Evolutionary conservation across 1,284 basidiomycete genomes (phyloP).

Genomic region (Boletus semigastroideus): DNA sequence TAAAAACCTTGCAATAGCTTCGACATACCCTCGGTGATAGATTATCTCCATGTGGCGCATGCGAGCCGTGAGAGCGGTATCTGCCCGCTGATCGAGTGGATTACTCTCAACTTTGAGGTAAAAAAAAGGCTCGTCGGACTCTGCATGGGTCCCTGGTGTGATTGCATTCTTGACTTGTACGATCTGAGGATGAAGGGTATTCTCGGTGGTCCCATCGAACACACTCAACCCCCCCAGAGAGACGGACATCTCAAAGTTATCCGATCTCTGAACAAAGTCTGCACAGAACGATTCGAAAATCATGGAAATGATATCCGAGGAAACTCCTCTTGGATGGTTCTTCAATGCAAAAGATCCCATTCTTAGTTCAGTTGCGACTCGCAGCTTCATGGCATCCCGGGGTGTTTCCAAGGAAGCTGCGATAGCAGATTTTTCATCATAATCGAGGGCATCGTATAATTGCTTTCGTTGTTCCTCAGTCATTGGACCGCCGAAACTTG

Average conservation of each 20-base stretch:
- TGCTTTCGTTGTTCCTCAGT: slow-evolving; percentile 93
- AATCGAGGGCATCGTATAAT: slow-evolving; percentile 93
- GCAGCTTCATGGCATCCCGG: slow-evolving; percentile 80
- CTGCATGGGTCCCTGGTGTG: slow-evolving; percentile 26
- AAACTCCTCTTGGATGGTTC: slow-evolving; percentile 61
- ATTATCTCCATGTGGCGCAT: slow-evolving; percentile 99
- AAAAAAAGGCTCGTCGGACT: slow-evolving; percentile 80
- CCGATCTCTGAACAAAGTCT: slow-evolving; percentile 81
- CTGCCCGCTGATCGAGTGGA: slow-evolving; percentile 91
- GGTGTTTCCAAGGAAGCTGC: slow-evolving; percentile 70
- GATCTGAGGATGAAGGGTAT: slow-evolving; percentile 88
- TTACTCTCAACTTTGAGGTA: slow-evolving; percentile 91
- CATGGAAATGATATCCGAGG: slow-evolving; percentile 80
- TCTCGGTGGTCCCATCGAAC: slow-evolving; percentile 85
- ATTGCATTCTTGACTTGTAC: slow-evolving; percentile 81
- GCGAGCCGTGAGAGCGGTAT: slow-evolving; percentile 85
- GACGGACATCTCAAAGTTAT: slow-evolving; percentile 78
- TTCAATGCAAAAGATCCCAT: slow-evolving; percentile 86
- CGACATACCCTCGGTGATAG: slow-evolving; percentile 93
- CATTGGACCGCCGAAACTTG: slow-evolving; percentile 66
- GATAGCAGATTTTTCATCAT: slow-evolving; percentile 82
- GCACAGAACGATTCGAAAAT: slow-evolving; percentile 91
- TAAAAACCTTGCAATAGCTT: slow-evolving; percentile 92
- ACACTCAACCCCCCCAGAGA: slow-evolving; percentile 89
- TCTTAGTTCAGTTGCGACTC: slow-evolving; percentile 77